phyloP scores from a whole-genome alignment of 2,329 filamentous ascomycete genomes.

The Calonectria crousiana region DNA sequence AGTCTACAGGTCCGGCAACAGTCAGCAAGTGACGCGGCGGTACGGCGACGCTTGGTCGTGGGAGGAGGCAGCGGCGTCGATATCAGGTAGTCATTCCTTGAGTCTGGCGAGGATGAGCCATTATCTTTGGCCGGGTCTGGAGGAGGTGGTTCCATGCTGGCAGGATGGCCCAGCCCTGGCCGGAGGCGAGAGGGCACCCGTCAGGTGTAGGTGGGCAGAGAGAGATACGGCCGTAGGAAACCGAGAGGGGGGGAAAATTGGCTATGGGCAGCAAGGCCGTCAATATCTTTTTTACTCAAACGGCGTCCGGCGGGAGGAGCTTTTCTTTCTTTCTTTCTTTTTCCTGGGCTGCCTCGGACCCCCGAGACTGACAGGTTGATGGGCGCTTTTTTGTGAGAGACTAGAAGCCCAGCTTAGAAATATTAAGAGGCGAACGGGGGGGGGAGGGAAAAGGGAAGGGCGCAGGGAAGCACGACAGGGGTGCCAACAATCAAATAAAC shows the following conservation, averaged over 20 bases:
- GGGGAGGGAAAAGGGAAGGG: background rate
- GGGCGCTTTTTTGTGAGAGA: background rate
- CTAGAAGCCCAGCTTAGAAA: slow-evolving; percentile 3
- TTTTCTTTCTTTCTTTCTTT: background rate
- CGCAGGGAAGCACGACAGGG: background rate
- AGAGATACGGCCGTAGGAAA: background rate
- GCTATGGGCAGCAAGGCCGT: background rate
- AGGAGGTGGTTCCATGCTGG: slow-evolving; percentile 15
- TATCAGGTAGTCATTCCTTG: slow-evolving; percentile 12
- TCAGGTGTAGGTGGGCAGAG: background rate
- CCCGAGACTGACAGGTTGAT: background rate
- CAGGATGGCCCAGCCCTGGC: background rate
- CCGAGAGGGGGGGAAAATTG: background rate
- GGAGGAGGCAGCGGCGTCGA: slow-evolving; percentile 34
- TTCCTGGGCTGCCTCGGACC: background rate
- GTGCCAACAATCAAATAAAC: background rate
- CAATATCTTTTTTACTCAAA: background rate
- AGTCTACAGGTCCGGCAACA: slow-evolving; percentile 55
- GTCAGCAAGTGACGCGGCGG: slow-evolving; percentile 41
- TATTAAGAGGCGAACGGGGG: slow-evolving; percentile 7
- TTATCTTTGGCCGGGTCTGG: slow-evolving; percentile 5
- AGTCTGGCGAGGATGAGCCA: slow-evolving; percentile 12
- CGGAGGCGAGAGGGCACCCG: background rate
- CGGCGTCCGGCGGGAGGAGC: background rate
- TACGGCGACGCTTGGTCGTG: slow-evolving; percentile 49